Conservation (phyloP, 1,284 basidiomycete genomes). For the Flammula alnicola region DNA sequence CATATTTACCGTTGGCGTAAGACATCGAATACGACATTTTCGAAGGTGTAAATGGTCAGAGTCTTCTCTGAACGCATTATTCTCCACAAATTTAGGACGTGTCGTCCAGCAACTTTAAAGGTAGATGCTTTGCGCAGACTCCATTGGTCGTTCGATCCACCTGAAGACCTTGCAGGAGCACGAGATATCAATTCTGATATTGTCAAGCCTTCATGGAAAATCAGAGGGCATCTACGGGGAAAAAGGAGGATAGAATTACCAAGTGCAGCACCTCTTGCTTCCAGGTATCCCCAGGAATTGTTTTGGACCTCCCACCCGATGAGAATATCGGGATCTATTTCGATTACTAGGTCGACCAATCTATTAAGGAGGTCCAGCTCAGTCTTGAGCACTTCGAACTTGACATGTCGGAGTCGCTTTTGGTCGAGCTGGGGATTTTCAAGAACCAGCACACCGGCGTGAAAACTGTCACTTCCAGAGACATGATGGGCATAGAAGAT, state of each 20-base stretch:
- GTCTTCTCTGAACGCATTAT: slow-evolving; percentile 88
- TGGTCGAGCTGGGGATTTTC: slow-evolving; percentile 43
- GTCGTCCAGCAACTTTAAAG: slow-evolving; percentile 86
- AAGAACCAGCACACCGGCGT: slow-evolving; percentile 69
- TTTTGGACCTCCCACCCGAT: slow-evolving; percentile 92
- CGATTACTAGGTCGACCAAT: slow-evolving; percentile 76
- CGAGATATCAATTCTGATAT: slow-evolving; percentile 45
- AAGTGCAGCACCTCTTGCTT: slow-evolving; percentile 66
- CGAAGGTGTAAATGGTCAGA: slow-evolving; percentile 85
- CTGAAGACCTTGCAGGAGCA: slow-evolving; percentile 52
- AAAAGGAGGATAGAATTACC: slow-evolving; percentile 43
- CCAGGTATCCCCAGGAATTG: slow-evolving; percentile 90
- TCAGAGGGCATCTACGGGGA: neutral
- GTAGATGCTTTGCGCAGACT: slow-evolving; percentile 78
- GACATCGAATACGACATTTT: slow-evolving; percentile 87
- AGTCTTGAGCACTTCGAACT: slow-evolving; percentile 60
- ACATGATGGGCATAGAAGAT: slow-evolving; percentile 51
- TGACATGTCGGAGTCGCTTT: slow-evolving; percentile 47
- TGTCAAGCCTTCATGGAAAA: slow-evolving; percentile 5
- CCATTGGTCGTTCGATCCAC: slow-evolving; percentile 66
- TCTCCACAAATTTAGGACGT: slow-evolving; percentile 93
- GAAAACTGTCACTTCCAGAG: slow-evolving; percentile 29
- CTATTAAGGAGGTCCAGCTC: slow-evolving; percentile 88
- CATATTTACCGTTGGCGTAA: slow-evolving; percentile 67
- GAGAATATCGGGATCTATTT: slow-evolving; percentile 90